Evolutionary conservation across 108 stramenopile genomes (phyloP).

Genomic region (Fragilariopsis cylindrus): DNA sequence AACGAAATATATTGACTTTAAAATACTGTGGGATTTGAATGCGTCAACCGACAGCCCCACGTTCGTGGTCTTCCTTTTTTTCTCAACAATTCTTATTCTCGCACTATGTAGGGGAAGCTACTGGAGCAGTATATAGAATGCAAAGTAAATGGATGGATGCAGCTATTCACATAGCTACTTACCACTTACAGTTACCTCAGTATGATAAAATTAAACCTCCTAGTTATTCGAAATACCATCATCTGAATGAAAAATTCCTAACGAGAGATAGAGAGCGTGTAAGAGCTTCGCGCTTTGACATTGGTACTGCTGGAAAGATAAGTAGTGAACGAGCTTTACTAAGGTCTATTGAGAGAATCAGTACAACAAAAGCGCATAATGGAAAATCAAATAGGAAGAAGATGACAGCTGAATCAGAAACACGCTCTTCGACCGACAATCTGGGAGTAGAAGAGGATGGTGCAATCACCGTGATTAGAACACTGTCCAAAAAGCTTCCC

Average conservation of each 20-base stretch:
- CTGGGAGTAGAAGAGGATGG: neutral
- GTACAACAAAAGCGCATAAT: neutral
- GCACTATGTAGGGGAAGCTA: neutral
- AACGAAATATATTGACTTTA: too few relatives aligned
- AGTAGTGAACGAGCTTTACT: neutral
- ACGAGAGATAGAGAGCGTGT: neutral
- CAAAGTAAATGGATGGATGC: neutral
- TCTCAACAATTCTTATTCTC: neutral
- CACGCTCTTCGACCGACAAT: neutral
- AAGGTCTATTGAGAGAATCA: neutral
- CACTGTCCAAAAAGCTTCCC: neutral
- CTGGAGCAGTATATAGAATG: neutral
- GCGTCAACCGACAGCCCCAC: too few relatives aligned
- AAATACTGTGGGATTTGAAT: too few relatives aligned
- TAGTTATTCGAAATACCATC: neutral
- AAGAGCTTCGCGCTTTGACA: neutral
- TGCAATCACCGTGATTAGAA: neutral
- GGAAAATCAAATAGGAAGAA: neutral
- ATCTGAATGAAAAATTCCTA: neutral
- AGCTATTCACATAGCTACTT: neutral
- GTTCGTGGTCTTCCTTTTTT: neutral
- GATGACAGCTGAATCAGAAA: neutral
- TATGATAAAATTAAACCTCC: neutral
- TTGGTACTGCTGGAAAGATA: neutral
- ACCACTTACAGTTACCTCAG: neutral